Base-by-base conservation (phyloP, 768 basidiomycete species). In the Collybia mongolica region DNA sequence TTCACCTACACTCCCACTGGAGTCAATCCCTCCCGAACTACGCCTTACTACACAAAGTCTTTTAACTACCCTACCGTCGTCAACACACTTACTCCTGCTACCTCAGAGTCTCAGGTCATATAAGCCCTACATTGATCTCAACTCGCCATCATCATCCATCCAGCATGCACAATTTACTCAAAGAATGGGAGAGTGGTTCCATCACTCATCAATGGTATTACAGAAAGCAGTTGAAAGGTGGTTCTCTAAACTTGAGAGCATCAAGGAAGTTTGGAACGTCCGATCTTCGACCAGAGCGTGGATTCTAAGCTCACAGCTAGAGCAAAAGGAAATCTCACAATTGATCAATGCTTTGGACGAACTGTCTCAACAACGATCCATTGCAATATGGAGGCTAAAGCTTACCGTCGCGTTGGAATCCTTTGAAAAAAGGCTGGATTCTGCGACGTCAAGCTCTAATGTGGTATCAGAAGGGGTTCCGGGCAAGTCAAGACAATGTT, bases 41-140 rank as follows among this genome's bases (percentile, higher is more conserved):
- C 73, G 72, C 38, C 68, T 94, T 36, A 84, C 83, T 5, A 90
- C 91, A 0, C 78, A 84, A 39, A 65, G 75, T 1, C 70, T 96
- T 22, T 74, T 98, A 17, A 71, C 77, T 20, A 76, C 77, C 7
- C 76, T 96, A 19, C 93, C 93, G 0, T 93, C 94, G 0, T 88
- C 92, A 0, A 82, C 88, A 20, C 89, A 93, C 55, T 83, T 94
- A 53, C 79, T 84, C 14, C 77, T 91, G 47, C 77, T 98, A 0
- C 92, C 93, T 0, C 60, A 73, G 1, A 78, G 73, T 51, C 78
- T 98, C 52, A 79, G 78, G 55, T 76, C 80, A 4, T 97, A 94
- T 66, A 90, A 85, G 58, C 94, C 94, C 7, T 95, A 90, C 64
- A 80, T 96, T 53, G 87, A 93, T 58, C 68, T 85, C 5, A 70